Evolutionary conservation across 805 yeast species (phyloP), one percentile per base, ranked within the genome.

Genomic region (Komagataella ulmi): DNA sequence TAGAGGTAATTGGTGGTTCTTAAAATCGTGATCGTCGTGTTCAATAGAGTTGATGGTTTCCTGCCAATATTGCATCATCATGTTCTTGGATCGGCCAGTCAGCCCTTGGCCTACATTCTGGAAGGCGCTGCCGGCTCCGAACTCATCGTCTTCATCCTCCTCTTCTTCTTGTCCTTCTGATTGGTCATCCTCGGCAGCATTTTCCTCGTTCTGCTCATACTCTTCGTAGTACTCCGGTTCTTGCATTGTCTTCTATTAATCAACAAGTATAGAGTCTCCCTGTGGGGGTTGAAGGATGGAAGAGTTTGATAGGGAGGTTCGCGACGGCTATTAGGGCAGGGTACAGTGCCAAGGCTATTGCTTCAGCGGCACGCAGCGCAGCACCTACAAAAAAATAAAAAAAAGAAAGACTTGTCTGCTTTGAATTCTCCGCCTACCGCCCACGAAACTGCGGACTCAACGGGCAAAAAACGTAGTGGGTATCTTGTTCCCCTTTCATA

Each of bases 21-120:
- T 90, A 70, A 91, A 93, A 64, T 88, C 95, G 62, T 88, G 96
- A 53, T 84, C 88, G 59, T 81, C 88, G 62, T 78, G 80, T 67
- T 93, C 99, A 49, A 93, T 88, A 51, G 84, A 79, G 62, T 88
- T 88, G 65, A 93, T 90, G 12, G 95, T 83, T 58, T 87, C 95
- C 69, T 93, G 99, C 99, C 99, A 93, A 65, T 91, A 93, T 55
- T 87, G 90, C 79, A 95, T 83, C 90, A 93, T 86, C 72, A 83
- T 77, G 58, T 87, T 90, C 54, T 88, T 77, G 66, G 89, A 84
- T 53, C 80, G 78, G 2, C 96, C 96, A 6, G 75, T 73, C 18
- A 91, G 71, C 1, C 97, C 98, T 61, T 89, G 97, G 1, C 95
- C 97, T 6, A 93, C 98, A 65, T 93, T 93, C 54, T 79, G 66